Base-by-base conservation (phyloP, 768 basidiomycete species). In the Boletus bicolor region DNA sequence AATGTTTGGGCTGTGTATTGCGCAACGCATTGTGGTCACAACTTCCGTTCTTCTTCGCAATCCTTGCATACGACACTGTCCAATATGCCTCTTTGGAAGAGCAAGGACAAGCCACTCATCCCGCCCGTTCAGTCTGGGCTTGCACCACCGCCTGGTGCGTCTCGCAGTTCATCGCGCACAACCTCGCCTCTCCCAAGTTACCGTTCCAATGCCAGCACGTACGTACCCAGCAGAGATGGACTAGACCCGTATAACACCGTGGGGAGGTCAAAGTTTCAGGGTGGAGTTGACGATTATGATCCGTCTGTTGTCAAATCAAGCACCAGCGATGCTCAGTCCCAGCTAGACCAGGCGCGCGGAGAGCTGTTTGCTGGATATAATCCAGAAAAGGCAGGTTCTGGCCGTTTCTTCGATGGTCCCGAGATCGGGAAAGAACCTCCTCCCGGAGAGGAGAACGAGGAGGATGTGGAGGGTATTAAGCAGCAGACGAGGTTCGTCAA, bases 381-480 rank as follows among this genome's bases (percentile, higher is more conserved):
- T 43, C 78, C 86, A 1, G 67, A 81, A 58, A 83, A 80, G 61
- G 67, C 67, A 35, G 81, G 82, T 28, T 82, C 85, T 26, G 83
- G 83, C 21, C 77, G 88, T 44, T 91, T 88, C 74, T 81, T 85
- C 56, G 87, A 90, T 64, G 86, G 83, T 0, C 83, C 85, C 8
- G 66, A 61, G 21, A 55, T 74, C 32, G 76, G 75, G 35, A 69
- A 64, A 32, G 78, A 79, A 35, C 81, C 82, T 36, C 61, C 77
- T 47, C 78, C 82, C 15, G 87, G 86, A 41, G 84, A 88, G 67
- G 87, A 89, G 68, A 84, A 83, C 49, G 91, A 93, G 1, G 91
- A 93, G 56, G 94, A 94, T 59, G 77, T 94, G 6, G 96, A 99
- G 74, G 92, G 87, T 26, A 98, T 99, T 74, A 98, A 97, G 75